Evolutionary conservation across 2,329 filamentous ascomycete species (phyloP).

Genomic region (Fusarium domesticum): DNA sequence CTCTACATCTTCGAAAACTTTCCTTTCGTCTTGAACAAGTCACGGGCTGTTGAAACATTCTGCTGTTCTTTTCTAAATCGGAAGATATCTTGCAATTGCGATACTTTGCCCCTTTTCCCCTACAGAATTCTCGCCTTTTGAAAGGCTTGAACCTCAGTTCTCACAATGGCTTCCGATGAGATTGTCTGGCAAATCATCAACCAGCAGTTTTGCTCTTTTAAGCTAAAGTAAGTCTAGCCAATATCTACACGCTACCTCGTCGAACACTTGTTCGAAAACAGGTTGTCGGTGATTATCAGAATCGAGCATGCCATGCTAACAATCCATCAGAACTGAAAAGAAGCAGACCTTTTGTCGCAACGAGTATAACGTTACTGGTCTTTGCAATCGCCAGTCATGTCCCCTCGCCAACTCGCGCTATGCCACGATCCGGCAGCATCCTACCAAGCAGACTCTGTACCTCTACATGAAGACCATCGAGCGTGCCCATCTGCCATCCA

Average conservation of each 20-base stretch:
- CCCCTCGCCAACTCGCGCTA: slow-evolving; percentile 89
- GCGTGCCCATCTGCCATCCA: slow-evolving; percentile 80
- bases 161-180: slow-evolving; percentile 81
- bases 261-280: neutral
- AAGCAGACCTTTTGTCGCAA: slow-evolving; percentile 93
- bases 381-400: slow-evolving; percentile 85
- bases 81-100: neutral
- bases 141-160: neutral
- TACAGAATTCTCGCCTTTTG: neutral
- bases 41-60: neutral
- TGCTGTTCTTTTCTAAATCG: neutral
- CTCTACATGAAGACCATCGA: slow-evolving; percentile 97
- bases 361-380: slow-evolving; percentile 81
- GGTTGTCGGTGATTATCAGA: neutral
- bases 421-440: slow-evolving; percentile 83
- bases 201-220: slow-evolving; percentile 92
- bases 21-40: neutral
- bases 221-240: slow-evolving; percentile 66
- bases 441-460: slow-evolving; percentile 78
- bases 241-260: neutral
- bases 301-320: slow-evolving; percentile 31
- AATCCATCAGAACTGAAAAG: slow-evolving; percentile 64
- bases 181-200: slow-evolving; percentile 98
- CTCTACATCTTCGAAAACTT: slow-evolving; percentile 3
- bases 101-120: too few species aligned